Percentiles rank a stretch among this genome's conserved stretches.
phyloP scores from a whole-genome alignment of 805 yeast species.

The Candida maesae region DNA sequence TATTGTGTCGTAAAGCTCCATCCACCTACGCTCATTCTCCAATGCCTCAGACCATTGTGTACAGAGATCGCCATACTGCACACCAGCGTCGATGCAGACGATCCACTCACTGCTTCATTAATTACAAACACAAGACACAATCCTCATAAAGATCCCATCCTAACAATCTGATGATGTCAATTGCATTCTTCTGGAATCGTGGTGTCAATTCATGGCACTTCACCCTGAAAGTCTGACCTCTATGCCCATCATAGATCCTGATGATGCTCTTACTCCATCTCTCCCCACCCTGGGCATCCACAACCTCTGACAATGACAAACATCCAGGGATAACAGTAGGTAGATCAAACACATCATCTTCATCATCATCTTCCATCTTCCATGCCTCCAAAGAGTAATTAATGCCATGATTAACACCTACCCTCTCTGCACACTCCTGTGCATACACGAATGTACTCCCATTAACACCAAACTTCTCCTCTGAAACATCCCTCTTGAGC shows the following conservation, averaged over 20 bases:
- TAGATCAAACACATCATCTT: slow-evolving; percentile 4
- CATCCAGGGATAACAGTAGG: slow-evolving; percentile 9
- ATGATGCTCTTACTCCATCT: too few species aligned
- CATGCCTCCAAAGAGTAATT: not conserved
- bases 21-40: too few species aligned
- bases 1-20: too few species aligned
- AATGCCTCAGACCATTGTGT: too few species aligned
- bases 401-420: not conserved
- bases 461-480: slow-evolving; percentile 6
- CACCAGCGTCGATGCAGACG: not conserved
- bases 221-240: not conserved
- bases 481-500: slow-evolving; percentile 3
- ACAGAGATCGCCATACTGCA: too few species aligned
- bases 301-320: not conserved
- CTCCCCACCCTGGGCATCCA: too few species aligned
- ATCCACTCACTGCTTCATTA: not conserved
- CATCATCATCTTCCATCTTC: slow-evolving; percentile 1
- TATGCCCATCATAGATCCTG: too few species aligned
- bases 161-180: slow-evolving; percentile 7
- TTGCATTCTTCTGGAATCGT: slow-evolving; percentile 2
- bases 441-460: slow-evolving; percentile 2
- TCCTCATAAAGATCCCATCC: slow-evolving; percentile 12
- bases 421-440: not conserved
- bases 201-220: not conserved
- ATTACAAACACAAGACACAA: slow-evolving; percentile 1